Evolutionary conservation across 768 basidiomycete species (phyloP).

Genomic region (Podaxis carcinomalis): DNA sequence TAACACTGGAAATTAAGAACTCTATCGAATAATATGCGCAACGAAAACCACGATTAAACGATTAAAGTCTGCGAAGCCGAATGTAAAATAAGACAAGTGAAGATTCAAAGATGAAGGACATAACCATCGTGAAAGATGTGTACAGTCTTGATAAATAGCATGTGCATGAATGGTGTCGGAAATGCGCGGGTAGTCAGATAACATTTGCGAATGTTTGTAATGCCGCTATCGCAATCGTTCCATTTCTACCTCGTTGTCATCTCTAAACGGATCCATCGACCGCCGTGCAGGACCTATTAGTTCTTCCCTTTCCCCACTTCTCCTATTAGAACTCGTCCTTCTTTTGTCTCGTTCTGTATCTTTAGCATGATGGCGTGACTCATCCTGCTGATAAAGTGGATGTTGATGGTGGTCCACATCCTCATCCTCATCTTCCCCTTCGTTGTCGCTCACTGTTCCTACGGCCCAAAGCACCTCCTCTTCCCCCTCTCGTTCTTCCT

Average conservation of each 20-base stretch:
- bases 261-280: constrained; percentile 27
- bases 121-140: neutral
- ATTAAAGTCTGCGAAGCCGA: neutral
- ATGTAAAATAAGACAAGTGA: neutral
- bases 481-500: constrained; percentile 34
- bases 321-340: constrained; percentile 4
- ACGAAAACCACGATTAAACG: neutral
- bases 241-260: constrained; percentile 16
- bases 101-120: neutral
- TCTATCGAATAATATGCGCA: neutral
- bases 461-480: constrained; percentile 63
- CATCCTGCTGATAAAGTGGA: constrained; percentile 24
- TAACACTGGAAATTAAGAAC: neutral
- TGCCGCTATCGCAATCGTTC: neutral
- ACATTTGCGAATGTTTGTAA: neutral
- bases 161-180: neutral
- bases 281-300: constrained; percentile 11
- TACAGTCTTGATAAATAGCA: neutral
- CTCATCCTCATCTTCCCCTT: constrained; percentile 36
- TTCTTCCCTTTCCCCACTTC: constrained; percentile 15
- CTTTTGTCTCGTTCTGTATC: neutral
- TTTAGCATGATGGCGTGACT: constrained; percentile 5
- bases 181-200: neutral
- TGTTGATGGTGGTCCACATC: constrained; percentile 42
- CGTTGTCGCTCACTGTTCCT: constrained; percentile 68